These are phyloP conservation scores for Lactarius tabidus DNA, from an alignment of 768 basidiomycete genomes.

Conservation along the genomic window DNA sequence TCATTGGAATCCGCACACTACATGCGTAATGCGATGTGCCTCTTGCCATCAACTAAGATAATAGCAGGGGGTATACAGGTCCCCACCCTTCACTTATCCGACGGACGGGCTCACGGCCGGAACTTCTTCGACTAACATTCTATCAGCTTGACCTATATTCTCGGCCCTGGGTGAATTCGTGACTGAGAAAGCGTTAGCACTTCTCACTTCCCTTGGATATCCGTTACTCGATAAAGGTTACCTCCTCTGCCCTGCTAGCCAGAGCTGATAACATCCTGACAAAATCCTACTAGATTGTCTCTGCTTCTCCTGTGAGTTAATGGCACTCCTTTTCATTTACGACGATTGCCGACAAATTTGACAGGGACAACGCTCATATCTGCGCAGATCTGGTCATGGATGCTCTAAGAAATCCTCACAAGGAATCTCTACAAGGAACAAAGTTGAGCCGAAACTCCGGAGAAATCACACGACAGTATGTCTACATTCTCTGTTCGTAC, in stretches of 20 bases:
- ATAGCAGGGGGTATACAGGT: too few species aligned
- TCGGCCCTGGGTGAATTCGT: too few species aligned
- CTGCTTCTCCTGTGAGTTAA: slow-evolving; percentile 50
- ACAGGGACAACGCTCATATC: slow-evolving; percentile 30
- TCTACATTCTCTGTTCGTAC: background rate
- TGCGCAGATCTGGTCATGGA: slow-evolving; percentile 38
- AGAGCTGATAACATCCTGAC: too few species aligned
- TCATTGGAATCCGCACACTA: too few species aligned
- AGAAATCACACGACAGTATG: slow-evolving; percentile 40
- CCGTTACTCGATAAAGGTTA: slow-evolving; percentile 35
- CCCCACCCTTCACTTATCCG: too few species aligned
- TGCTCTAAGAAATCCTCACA: slow-evolving; percentile 36
- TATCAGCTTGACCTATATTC: too few species aligned
- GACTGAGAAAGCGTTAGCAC: slow-evolving; percentile 28
- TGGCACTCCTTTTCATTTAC: slow-evolving; percentile 47
- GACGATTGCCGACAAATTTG: slow-evolving; percentile 47
- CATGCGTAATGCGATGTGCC: too few species aligned
- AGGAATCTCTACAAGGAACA: slow-evolving; percentile 32
- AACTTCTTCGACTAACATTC: too few species aligned
- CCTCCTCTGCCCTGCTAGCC: too few species aligned
- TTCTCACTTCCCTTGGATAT: slow-evolving; percentile 38
- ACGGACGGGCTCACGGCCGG: too few species aligned
- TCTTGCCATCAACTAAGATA: too few species aligned
- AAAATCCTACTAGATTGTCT: too few species aligned
- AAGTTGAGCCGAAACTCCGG: slow-evolving; percentile 39